These are phyloP conservation scores for Rachicladosporium sp. DNA, from an alignment of 2,329 filamentous ascomycete genomes.

Conservation along the genomic window DNA sequence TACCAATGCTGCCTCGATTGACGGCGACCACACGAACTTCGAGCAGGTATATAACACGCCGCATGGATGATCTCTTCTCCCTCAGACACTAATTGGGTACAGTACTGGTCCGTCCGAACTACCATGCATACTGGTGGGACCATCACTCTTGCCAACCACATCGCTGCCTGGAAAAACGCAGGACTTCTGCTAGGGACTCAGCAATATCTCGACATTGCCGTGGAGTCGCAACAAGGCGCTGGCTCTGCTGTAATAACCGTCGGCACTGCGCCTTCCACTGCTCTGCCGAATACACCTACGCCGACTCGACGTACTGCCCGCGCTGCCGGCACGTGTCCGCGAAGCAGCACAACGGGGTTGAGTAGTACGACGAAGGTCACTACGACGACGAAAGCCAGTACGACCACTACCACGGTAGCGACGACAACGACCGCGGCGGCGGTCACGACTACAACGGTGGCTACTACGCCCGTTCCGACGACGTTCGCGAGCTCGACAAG, in stretches of 20 bases:
- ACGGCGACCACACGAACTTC: conserved; percentile 35
- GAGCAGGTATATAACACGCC: conserved; percentile 16
- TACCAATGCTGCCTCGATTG: conserved; percentile 35
- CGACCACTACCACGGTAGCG: too few species aligned
- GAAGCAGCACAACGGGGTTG: not conserved
- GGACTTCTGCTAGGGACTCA: not conserved
- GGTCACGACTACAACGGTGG: not conserved
- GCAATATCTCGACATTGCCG: conserved; percentile 1
- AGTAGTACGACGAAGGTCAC: conserved; percentile 1
- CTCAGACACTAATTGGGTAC: too few species aligned
- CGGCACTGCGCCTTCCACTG: not conserved
- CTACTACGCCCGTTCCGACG: too few species aligned
- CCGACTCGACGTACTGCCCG: conserved; percentile 1
- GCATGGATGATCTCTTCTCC: too few species aligned
- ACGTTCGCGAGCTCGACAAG: too few species aligned
- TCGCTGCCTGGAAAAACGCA: conserved; percentile 36
- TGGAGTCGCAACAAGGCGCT: conserved; percentile 1
- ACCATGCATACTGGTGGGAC: conserved; percentile 39
- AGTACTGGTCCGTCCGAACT: conserved; percentile 40
- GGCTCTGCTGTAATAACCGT: conserved; percentile 2
- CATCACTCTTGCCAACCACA: conserved; percentile 39
- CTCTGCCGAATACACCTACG: conserved; percentile 1
- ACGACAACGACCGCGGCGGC: not conserved
- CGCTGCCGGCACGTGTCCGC: conserved; percentile 1
- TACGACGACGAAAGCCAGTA: not conserved